phyloP scores from a whole-genome alignment of 495 filamentous ascomycete species.

The Immersiella caudata region DNA sequence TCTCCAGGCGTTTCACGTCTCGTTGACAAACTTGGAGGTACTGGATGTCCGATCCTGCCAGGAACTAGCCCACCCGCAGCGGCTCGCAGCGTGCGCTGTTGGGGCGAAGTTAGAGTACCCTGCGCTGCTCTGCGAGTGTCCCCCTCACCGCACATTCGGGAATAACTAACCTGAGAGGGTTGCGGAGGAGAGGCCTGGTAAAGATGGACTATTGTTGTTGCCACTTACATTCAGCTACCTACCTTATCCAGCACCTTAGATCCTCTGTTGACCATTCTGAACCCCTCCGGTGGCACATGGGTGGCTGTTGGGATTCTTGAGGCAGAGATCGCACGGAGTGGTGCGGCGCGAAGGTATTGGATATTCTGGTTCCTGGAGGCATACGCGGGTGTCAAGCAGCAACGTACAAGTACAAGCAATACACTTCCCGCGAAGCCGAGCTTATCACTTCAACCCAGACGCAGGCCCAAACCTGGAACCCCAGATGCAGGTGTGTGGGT shows the following conservation, averaged over 20 bases:
- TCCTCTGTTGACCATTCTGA: too few relatives aligned
- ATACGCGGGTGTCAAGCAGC: neutral
- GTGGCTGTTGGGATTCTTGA: neutral
- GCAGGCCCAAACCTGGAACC: constrained; percentile 17
- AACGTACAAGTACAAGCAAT: too few relatives aligned
- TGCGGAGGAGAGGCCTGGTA: neutral
- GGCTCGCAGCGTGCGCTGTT: too few relatives aligned
- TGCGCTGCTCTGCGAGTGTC: neutral
- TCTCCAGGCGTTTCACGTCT: constrained; percentile 18
- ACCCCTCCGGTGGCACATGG: too few relatives aligned
- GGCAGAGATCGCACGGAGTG: neutral
- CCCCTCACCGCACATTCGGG: neutral
- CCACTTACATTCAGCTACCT: too few relatives aligned
- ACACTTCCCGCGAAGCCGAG: neutral
- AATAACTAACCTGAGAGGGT: neutral
- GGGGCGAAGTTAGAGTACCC: neutral
- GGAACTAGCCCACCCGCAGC: neutral
- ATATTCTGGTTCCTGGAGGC: constrained; percentile 1
- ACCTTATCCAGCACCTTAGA: too few relatives aligned
- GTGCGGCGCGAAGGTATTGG: neutral
- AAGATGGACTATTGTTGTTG: too few relatives aligned
- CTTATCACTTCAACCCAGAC: constrained; percentile 8
- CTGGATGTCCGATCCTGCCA: neutral
- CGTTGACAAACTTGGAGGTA: neutral
- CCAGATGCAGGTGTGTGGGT: constrained; percentile 10